Evolutionary conservation across 371 early-diverging fungal species (phyloP).

Genomic region (Apophysomyces trapeziformis): DNA sequence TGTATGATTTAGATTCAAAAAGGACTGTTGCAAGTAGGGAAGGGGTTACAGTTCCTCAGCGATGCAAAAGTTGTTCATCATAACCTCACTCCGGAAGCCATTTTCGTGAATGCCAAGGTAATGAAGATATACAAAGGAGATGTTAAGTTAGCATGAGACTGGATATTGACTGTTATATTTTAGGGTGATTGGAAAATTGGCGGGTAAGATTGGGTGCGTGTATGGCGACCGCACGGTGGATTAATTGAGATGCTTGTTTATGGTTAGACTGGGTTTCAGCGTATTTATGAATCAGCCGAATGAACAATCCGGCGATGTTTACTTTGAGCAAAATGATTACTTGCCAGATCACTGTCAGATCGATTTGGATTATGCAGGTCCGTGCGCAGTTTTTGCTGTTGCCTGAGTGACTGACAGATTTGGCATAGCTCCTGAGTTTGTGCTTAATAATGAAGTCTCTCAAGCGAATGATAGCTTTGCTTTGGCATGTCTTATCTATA

Average conservation of each 20-base stretch:
- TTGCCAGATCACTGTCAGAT: conserved; percentile 72
- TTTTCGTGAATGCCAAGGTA: conserved; percentile 80
- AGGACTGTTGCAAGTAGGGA: conserved; percentile 81
- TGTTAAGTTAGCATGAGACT: background rate
- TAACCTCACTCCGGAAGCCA: conserved; percentile 75
- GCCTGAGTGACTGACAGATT: background rate
- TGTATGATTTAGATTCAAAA: conserved; percentile 68
- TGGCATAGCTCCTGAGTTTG: conserved; percentile 74
- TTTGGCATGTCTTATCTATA: conserved; percentile 80
- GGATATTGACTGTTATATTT: background rate
- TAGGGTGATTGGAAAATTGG: conserved; percentile 93
- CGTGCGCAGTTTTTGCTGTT: background rate
- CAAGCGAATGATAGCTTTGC: conserved; percentile 81
- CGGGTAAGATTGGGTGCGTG: conserved; percentile 52
- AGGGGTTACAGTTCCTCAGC: conserved; percentile 75
- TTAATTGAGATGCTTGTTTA: background rate
- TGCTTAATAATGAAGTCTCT: conserved; percentile 59
- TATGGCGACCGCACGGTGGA: background rate
- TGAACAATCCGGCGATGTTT: conserved; percentile 33
- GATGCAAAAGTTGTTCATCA: conserved; percentile 81
- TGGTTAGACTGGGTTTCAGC: conserved; percentile 68
- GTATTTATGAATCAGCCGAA: conserved; percentile 59
- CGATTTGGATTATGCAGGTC: conserved; percentile 72
- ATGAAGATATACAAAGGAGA: conserved; percentile 22
- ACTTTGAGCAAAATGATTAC: conserved; percentile 61